Base-by-base conservation (phyloP, 148 eudicot species). In the Chenopodium quinoa region DNA sequence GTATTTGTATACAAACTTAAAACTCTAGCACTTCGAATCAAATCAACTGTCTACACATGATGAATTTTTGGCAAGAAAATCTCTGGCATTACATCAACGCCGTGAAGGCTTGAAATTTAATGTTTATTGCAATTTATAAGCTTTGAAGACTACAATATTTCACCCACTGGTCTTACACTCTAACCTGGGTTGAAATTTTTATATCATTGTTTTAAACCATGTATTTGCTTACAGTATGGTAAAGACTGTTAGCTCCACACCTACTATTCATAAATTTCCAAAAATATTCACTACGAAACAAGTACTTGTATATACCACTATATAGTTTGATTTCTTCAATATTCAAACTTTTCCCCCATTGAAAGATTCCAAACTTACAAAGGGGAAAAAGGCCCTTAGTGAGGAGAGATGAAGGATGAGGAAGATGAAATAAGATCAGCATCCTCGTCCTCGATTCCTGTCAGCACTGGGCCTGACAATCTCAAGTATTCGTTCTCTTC, bases 381-480 rank as follows among this genome's bases (percentile, higher is more conserved):
- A 54, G 50, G 73, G 71, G 44, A 40, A 22, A 40, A 77, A 73
- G 31, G 19, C 6, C 23, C 9, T 70, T 27, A 50, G 34, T 50
- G 64, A 29, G 78, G 40, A 77, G 79, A 72, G 34, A 84, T 84
- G 86, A 81, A 67, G 22, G 70, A 67, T 77, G 84, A 73, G 70
- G 71, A 81, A 11, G 83, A 46, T 44, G 60, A 37, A 34, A 54
- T 11, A 50, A 50, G 72, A 29, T 75, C 76, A 68, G 9, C 82
- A 14, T 47, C 75, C 6, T 40, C 83, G 6, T 76, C 80, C 9
- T 78, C 83, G 48, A 78, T 81, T 77, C 86, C 86, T 40, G 27
- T 81, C 71, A 81, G 86, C 82, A 84, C 65, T 27, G 81, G 86
- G 79, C 86, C 84, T 1, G 84, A 58, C 78, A 44, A 81, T 52